Percentiles rank a stretch among this genome's conserved stretches.
These are phyloP conservation scores for Delonix regia DNA, from an alignment of 306 rosid species.

Conservation along the genomic window DNA sequence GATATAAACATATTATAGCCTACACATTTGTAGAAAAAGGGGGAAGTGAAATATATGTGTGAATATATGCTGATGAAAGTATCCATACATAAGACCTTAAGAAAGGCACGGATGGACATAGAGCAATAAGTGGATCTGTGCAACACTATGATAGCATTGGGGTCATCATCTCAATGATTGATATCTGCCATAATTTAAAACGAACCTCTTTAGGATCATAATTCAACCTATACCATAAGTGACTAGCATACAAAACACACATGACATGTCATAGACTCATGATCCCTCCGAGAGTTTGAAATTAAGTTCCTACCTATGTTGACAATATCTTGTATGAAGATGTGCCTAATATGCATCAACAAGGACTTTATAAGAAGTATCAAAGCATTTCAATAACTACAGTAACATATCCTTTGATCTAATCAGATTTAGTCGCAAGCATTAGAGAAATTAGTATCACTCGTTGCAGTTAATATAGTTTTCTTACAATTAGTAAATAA, in stretches of 20 bases:
- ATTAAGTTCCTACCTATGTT: constrained; percentile 6
- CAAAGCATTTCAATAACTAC: too few species aligned
- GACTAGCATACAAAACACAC: neutral
- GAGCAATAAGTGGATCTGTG: constrained; percentile 8
- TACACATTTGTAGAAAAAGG: neutral
- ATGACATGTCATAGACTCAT: neutral
- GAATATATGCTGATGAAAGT: neutral
- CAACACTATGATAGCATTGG: constrained; percentile 6
- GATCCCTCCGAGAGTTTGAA: neutral
- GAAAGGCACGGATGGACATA: neutral
- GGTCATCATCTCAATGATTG: neutral
- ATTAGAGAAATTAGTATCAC: neutral
- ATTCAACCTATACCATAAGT: neutral
- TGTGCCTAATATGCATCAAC: too few species aligned
- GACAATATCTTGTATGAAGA: too few species aligned
- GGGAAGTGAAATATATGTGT: neutral
- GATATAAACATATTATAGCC: neutral
- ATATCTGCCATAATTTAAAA: neutral
- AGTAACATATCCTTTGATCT: constrained; percentile 17
- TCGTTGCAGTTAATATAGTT: neutral
- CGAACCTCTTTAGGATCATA: neutral
- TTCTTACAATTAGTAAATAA: neutral
- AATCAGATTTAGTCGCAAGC: neutral
- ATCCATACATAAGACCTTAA: neutral
- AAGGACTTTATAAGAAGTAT: too few species aligned